Evolutionary conservation across 1,284 basidiomycete genomes (phyloP).

Genomic region (Naganishia liquefaciens): DNA sequence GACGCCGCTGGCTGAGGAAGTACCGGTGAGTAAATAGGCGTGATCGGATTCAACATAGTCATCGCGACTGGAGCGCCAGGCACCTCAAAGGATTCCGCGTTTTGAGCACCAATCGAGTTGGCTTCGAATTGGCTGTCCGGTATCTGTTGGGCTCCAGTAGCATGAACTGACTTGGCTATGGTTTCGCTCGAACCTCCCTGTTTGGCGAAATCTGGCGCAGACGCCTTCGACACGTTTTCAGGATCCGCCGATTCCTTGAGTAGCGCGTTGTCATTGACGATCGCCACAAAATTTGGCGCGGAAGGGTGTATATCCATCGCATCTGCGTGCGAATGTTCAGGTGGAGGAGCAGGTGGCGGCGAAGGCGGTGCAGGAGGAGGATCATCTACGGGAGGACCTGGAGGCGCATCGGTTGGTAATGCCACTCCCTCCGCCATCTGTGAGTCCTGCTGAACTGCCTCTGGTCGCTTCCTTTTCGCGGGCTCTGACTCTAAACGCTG

Average conservation of each 20-base stretch:
- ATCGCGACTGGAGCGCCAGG: not conserved
- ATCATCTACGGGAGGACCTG: conserved; percentile 11
- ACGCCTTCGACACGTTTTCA: too few species aligned
- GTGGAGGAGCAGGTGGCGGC: not conserved
- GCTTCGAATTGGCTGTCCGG: too few species aligned
- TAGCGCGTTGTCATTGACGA: too few species aligned
- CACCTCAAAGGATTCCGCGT: not conserved
- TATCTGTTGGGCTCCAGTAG: too few species aligned
- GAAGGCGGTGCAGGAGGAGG: conserved; percentile 26
- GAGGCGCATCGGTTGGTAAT: conserved; percentile 7
- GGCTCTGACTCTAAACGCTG: not conserved
- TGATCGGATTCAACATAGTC: not conserved
- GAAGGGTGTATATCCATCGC: too few species aligned
- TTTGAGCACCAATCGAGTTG: not conserved
- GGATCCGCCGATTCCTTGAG: too few species aligned
- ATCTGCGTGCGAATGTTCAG: too few species aligned
- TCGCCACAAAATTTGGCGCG: too few species aligned
- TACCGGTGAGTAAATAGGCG: not conserved
- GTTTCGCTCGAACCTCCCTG: too few species aligned
- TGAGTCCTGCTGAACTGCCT: not conserved
- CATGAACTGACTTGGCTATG: too few species aligned
- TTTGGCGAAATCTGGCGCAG: too few species aligned
- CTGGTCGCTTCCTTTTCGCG: not conserved
- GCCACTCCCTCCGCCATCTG: not conserved
- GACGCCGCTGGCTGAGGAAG: conserved; percentile 3